Base-by-base conservation (phyloP, 2,329 filamentous ascomycete species). In the Cercospora sojina region DNA sequence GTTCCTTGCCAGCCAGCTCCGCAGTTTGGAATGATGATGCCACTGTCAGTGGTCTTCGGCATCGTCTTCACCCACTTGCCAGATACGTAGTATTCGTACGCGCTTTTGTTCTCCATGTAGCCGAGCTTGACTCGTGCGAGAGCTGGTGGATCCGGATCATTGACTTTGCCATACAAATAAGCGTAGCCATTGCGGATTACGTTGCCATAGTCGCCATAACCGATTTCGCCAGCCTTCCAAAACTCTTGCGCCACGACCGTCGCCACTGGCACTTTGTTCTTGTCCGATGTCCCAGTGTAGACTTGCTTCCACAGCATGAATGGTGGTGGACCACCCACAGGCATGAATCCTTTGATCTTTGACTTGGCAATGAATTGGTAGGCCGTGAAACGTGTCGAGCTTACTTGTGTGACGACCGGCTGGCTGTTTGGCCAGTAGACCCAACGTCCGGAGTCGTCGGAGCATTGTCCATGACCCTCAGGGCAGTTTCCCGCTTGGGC, bases 1-100 rank as follows among this genome's bases (percentile, higher is more conserved):
- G 73, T 76, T 12, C 74, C 74, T 56, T 77, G 74, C 18, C 72
- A 73, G 13, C 73, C 74, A 12, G 74, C 73, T 20, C 73, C 71
- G 12, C 69, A 74, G 64, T 76, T 76, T 38, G 71, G 59, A 18
- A 76, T 69, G 5, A 58, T 47, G 13, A 41, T 59, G 7, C 66
- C 35, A 7, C 32, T 59, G 51, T 66, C 65, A 51, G 47, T 49
- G 61, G 67, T 61, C 32, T 32, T 47, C 3, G 72, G 72, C 23
- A 66, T 41, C 7, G 64, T 72, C 38, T 51, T 63, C 18, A 38
- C 32, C 32, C 66, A 70, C 29, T 66, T 70, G 13, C 62, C 59
- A 7, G 18, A 31, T 13, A 60, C 62, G 58, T 67, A 74, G 63
- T 70, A 73, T 27, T 67, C 58, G 56, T 72, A 73, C 12, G 64